Base-by-base conservation (phyloP, 179 eudicot genomes). In the Heliamphora ciliata region DNA sequence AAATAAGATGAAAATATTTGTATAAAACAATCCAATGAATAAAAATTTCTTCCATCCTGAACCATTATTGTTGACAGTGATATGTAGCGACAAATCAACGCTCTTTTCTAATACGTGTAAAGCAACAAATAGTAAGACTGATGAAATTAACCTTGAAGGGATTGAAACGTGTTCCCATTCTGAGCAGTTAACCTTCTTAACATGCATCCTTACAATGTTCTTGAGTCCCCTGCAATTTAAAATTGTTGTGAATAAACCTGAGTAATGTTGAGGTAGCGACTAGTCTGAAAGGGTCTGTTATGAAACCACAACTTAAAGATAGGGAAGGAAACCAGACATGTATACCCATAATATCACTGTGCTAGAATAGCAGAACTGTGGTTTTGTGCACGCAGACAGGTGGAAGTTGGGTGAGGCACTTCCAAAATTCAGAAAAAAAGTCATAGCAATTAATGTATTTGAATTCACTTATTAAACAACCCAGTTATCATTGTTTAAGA, bases 141-240 rank as follows among this genome's bases (percentile, higher is more conserved):
- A 52, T 8, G 13, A 80, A 74, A 79, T 69, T 65, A 81, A 96
- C 99, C 92, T 96, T 81, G 97, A 87, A 65, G 99, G 98, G 47
- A 96, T 89, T 15, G 88, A 85, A 81, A 96, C 84, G 80, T 84
- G 90, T 90, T 96, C 97, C 99, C 99, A 96, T 44, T 89, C 91
- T 85, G 91, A 80, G 83, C 87, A 66, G 78, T 90, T 90, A 44
- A 82, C 89, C 86, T 86, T 91, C 84, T 92, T 93, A 48, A 93
- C 81, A 80, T 89, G 84, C 83, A 97, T 82, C 87, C 92, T 89
- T 65, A 94, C 82, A 82, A 97, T 93, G 88, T 94, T 97, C 80
- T 83, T 94, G 52, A 97, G 88, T 68, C 98, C 97, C 87, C 99
- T 97, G 94, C 84, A 90, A 47, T 58, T 59, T 85, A 44, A 82